A percentile compares a stretch with the other conserved stretches of the same genome.
These are phyloP conservation scores for Eimeria tenella DNA, from an alignment of 169 alveolate genomes.

Conservation along the genomic window DNA sequence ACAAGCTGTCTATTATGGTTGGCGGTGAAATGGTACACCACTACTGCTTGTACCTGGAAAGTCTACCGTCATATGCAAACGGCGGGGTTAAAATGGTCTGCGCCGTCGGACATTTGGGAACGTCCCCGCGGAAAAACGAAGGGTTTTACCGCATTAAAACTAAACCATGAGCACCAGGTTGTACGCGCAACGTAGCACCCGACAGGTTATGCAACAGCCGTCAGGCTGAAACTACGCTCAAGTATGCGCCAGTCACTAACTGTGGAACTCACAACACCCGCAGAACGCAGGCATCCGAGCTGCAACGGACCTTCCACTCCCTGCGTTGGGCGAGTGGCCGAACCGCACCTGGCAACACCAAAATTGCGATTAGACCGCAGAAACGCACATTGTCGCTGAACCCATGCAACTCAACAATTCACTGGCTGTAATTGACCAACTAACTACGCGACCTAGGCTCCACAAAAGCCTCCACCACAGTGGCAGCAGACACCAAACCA, in stretches of 20 bases:
- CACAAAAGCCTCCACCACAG: background rate
- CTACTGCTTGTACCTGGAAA: too few species aligned
- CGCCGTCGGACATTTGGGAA: too few species aligned
- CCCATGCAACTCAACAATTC: background rate
- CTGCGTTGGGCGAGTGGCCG: background rate
- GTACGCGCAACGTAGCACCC: constrained; percentile 51
- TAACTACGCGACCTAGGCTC: background rate
- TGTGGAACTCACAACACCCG: background rate
- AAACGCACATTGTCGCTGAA: too few species aligned
- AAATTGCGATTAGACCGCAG: too few species aligned
- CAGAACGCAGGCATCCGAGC: constrained; percentile 39
- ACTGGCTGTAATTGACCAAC: background rate
- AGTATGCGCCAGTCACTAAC: constrained; percentile 11
- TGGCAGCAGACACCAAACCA: too few species aligned
- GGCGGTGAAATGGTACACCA: too few species aligned
- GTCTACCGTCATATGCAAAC: too few species aligned
- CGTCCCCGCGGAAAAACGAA: too few species aligned
- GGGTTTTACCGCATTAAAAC: too few species aligned
- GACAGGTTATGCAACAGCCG: background rate
- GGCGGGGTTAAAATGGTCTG: too few species aligned
- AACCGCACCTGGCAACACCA: constrained; percentile 11
- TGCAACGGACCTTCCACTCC: background rate
- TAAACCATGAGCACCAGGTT: too few species aligned
- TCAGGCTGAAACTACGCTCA: constrained; percentile 41
- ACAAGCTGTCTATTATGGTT: too few species aligned